Base-by-base conservation (phyloP, 345 rosid species). In the Populus nigra region DNA sequence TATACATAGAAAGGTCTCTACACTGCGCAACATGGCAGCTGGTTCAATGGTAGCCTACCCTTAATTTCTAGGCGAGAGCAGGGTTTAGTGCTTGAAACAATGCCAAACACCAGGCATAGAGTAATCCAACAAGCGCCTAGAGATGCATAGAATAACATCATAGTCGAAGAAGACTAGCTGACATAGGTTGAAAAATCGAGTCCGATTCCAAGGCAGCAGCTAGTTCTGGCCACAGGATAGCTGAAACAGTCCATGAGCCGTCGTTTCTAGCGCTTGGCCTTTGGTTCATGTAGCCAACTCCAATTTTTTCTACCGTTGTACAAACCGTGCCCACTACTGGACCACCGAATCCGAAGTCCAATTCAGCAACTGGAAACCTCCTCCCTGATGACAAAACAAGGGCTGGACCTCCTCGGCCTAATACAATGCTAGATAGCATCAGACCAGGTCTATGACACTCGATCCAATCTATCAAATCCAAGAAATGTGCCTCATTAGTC, bases 391-490 rank as follows among this genome's bases (percentile, higher is more conserved):
- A 92, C 80, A 94, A 70, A 35, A 91, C 91, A 11, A 94, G 76
- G n/a, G 90, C 85, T 4, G 97, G 97, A 65, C 93, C 96, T 45
- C 89, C 96, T 62, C 79, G 90, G 22, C 93, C 97, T 0, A 94
- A 74, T 41, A 92, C 91, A 7, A 81, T 79, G 71, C 80, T 86
- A 27, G 92, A 83, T 23, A 94, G 80, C 94, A 94, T 91, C 88
- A 91, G 69, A 68, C 96, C 98, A 53, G 97, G 98, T 79, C 94
- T 87, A 75, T 92, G 96, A 80, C 87, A 86, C 87, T 92, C 92
- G 5, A 91, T 83, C 97, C 98, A 94, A 72, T 92, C 97, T 63
- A 94, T 90, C 83, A 94, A 75, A 83, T 91, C 96, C 84, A 76
- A 82, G 88, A 92, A 92, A 83, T 94, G 96, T 25, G 81, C 85